A percentile compares a stretch with the other conserved stretches of the same genome.
Conservation (phyloP, 768 basidiomycete species). For the Leccinum broughii region DNA sequence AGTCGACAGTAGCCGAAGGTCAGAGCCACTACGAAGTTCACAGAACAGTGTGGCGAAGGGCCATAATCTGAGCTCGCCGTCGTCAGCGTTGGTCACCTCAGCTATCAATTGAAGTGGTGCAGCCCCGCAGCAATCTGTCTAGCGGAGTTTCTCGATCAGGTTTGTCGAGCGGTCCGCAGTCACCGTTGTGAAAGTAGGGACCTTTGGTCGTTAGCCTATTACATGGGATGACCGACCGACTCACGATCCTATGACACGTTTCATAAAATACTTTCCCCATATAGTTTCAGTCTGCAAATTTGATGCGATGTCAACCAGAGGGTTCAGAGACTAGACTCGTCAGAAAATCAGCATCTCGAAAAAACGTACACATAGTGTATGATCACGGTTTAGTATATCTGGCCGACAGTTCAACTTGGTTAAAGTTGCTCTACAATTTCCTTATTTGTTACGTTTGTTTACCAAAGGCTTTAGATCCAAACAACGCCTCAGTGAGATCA, state of each 20-base stretch:
- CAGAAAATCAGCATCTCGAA: too few species aligned
- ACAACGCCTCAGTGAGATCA: conserved; percentile 16
- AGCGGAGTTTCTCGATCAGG: background rate
- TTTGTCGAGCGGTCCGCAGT: background rate
- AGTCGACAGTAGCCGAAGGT: background rate
- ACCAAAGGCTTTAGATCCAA: conserved; percentile 31
- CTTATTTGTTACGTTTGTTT: conserved; percentile 20
- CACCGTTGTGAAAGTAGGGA: background rate
- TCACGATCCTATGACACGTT: background rate
- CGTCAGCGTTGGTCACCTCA: background rate
- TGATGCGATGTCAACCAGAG: too few species aligned
- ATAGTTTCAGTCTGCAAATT: too few species aligned
- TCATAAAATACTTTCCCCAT: too few species aligned
- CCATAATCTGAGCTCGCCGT: background rate
- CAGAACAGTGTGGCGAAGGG: background rate
- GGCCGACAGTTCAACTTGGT: too few species aligned
- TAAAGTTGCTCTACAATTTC: background rate
- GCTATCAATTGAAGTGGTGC: background rate
- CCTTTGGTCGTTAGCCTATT: background rate
- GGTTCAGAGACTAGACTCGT: too few species aligned
- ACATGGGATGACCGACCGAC: background rate
- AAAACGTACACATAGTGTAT: too few species aligned
- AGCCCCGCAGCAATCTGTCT: background rate
- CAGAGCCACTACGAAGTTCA: background rate
- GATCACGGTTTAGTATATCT: too few species aligned